These are phyloP conservation scores for Gryganskiella cystojenkinii DNA, from an alignment of 192 early-diverging fungal genomes.

Conservation along the genomic window DNA sequence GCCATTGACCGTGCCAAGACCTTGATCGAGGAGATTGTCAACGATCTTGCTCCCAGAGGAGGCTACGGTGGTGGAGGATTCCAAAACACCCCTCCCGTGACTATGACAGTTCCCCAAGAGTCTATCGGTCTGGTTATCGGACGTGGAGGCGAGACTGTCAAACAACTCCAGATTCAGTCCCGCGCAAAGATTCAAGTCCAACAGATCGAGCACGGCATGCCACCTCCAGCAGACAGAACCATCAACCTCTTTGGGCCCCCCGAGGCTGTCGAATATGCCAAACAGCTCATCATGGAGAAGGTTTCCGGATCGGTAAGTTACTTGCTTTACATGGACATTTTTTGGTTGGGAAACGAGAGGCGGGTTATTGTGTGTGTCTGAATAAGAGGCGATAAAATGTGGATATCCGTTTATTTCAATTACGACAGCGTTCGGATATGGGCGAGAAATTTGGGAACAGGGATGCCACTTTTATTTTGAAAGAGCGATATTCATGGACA, in stretches of 20 bases:
- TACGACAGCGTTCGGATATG: no score
- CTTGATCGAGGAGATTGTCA: conserved; percentile 83
- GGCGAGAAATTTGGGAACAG: no score
- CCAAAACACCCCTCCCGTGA: conserved; percentile 56
- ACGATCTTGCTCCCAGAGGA: conserved; percentile 34
- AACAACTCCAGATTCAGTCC: conserved; percentile 67
- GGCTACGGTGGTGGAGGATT: conserved; percentile 35
- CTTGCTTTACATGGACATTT: neutral
- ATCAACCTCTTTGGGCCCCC: conserved; percentile 60
- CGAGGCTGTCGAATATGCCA: conserved; percentile 57
- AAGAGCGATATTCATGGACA: no score
- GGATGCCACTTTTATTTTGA: no score
- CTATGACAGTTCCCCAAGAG: conserved; percentile 70
- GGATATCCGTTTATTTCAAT: no score
- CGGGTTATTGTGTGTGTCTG: no score
- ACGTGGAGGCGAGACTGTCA: conserved; percentile 70
- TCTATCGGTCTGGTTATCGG: conserved; percentile 66
- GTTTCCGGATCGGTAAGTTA: conserved; percentile 56
- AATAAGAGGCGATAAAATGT: no score
- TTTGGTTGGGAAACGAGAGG: no score
- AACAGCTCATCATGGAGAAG: conserved; percentile 63
- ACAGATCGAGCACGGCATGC: conserved; percentile 48
- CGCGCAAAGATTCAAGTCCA: conserved; percentile 72
- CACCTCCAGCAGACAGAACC: conserved; percentile 54
- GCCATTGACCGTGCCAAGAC: conserved; percentile 76